These are phyloP conservation scores for Nothophoma quercina DNA, from an alignment of 2,329 filamentous ascomycete genomes.

Conservation along the genomic window DNA sequence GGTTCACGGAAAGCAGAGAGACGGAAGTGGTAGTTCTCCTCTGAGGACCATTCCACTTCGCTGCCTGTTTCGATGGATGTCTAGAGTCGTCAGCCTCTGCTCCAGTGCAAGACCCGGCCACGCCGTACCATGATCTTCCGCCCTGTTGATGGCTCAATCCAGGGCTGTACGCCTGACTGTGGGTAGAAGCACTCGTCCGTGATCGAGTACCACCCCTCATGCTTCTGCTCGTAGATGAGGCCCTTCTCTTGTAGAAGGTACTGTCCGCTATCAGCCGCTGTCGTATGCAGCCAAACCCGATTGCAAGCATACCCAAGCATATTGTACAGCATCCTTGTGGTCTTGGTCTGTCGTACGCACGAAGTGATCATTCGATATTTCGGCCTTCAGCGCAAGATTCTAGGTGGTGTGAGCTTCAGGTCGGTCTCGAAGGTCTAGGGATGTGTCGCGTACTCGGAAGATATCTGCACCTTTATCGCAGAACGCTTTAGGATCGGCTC, in stretches of 20 bases:
- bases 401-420: conserved; percentile 37
- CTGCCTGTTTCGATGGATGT: conserved; percentile 85
- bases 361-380: conserved; percentile 82
- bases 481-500: conserved; percentile 78
- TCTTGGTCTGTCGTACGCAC: conserved; percentile 87
- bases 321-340: conserved; percentile 84
- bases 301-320: conserved; percentile 73
- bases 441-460: conserved; percentile 65
- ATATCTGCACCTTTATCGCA: conserved; percentile 84
- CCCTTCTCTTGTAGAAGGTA: conserved; percentile 75
- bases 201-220: conserved; percentile 96
- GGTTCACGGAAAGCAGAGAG: conserved; percentile 82
- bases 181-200: conserved; percentile 98
- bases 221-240: conserved; percentile 83
- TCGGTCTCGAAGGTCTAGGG: neutral
- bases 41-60: conserved; percentile 92
- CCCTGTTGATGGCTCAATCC: conserved; percentile 80
- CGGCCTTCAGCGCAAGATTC: conserved; percentile 72
- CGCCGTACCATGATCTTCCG: conserved; percentile 74
- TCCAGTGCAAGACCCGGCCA: too few species aligned
- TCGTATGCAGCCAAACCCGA: neutral
- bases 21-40: conserved; percentile 94
- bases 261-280: conserved; percentile 46
- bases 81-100: conserved; percentile 43
- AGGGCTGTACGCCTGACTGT: conserved; percentile 73